These are phyloP conservation scores for Candida peoriensis DNA, from an alignment of 805 yeast species.

Conservation along the genomic window DNA sequence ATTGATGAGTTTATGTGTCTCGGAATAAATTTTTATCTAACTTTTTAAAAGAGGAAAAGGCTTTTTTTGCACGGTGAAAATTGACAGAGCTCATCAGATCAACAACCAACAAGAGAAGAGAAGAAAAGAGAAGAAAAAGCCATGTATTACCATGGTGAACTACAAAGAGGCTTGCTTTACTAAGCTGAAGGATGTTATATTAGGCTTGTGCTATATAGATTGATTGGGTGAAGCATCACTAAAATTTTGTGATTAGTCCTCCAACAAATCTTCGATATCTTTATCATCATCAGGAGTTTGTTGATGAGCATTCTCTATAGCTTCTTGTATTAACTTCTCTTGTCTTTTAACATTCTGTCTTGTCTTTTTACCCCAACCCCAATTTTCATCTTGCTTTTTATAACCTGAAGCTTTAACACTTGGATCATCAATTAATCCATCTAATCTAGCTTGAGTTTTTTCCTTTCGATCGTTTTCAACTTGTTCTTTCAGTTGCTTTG, in stretches of 20 bases:
- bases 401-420: slow-evolving; percentile 30
- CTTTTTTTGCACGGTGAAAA: too few relatives aligned
- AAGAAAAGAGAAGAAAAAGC: too few relatives aligned
- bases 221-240: too few relatives aligned
- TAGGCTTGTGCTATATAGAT: too few relatives aligned
- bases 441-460: slow-evolving; percentile 30
- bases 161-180: too few relatives aligned
- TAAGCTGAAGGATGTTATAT: too few relatives aligned
- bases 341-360: slow-evolving; percentile 54
- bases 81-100: too few relatives aligned
- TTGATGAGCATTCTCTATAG: slow-evolving; percentile 38
- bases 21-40: too few relatives aligned
- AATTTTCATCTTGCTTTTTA: slow-evolving; percentile 36
- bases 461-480: slow-evolving; percentile 42
- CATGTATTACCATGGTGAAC: too few relatives aligned
- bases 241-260: slow-evolving; percentile 40
- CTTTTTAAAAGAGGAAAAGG: too few relatives aligned
- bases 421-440: slow-evolving; percentile 30
- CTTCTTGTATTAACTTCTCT: slow-evolving; percentile 47
- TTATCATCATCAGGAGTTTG: slow-evolving; percentile 51
- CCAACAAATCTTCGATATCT: slow-evolving; percentile 65
- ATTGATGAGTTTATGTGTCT: too few relatives aligned
- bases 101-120: too few relatives aligned
- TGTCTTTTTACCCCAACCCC: slow-evolving; percentile 82
- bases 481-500: slow-evolving; percentile 50